phyloP scores from a whole-genome alignment of 768 basidiomycete genomes.

The Calocera cornea region DNA sequence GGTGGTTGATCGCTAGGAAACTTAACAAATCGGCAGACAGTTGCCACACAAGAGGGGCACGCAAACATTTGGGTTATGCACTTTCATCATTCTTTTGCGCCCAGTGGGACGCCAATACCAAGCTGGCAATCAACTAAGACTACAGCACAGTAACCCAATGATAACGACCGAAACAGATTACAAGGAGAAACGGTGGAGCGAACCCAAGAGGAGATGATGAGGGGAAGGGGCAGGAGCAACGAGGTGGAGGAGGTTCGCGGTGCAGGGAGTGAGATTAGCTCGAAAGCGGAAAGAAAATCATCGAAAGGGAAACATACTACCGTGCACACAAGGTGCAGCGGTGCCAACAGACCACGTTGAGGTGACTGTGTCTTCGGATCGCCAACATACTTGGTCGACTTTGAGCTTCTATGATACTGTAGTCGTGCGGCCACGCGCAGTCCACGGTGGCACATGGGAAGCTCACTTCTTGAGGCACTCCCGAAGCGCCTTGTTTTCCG shows the following conservation, averaged over 20 bases:
- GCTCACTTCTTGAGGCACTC: slow-evolving; percentile 2
- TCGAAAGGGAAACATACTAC: not conserved
- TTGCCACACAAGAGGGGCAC: too few relatives aligned
- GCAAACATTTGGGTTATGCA: not conserved
- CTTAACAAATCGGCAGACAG: too few relatives aligned
- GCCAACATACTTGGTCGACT: not conserved
- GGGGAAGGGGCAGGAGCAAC: not conserved
- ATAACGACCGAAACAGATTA: not conserved
- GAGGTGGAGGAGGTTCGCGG: not conserved
- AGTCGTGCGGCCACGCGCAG: not conserved
- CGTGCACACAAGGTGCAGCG: not conserved
- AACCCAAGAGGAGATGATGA: not conserved
- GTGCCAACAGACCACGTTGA: not conserved
- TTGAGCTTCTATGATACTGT: not conserved
- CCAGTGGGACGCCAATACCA: not conserved
- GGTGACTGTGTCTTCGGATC: not conserved
- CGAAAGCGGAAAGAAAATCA: not conserved
- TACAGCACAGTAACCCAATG: not conserved
- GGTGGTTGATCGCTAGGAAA: too few relatives aligned
- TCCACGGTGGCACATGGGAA: not conserved
- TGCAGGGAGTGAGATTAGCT: not conserved
- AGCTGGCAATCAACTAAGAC: not conserved
- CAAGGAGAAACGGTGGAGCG: not conserved
- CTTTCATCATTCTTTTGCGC: not conserved
- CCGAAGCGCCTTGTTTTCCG: slow-evolving; percentile 33